Base-by-base conservation (phyloP, 768 basidiomycete genomes). In the Sutorius australiensis region DNA sequence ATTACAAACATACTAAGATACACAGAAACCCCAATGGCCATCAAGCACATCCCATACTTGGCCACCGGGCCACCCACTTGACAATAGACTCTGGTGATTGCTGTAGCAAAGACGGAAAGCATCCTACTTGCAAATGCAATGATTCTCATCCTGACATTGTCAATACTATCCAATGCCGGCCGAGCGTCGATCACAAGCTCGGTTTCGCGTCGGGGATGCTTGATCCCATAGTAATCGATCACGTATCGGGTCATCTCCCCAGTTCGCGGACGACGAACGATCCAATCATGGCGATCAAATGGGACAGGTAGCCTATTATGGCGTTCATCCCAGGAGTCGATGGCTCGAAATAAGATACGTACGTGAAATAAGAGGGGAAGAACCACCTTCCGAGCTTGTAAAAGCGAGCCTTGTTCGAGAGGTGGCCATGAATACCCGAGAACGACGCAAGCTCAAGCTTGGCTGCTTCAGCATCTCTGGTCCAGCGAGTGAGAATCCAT, bases 241-340 rank as follows among this genome's bases (percentile, higher is more conserved):
- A 53, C 55, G 24, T 57, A 57, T 28, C 55, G 40, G 3, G 27
- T 21, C n/a, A 17, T 38, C 44, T 30, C 36, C 4, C 56, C 47
- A 36, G 42, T 37, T 16, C 46, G 28, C 6, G 50, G 50, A 41
- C 50, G 57, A 14, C 50, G 50, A 28, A 58, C 30, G 17, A 58
- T 59, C 57, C 56, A 54, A 40, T 58, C 57, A 5, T 59, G 56
- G 36, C 56, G 50, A 45, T 58, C 56, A 4, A 58, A 58, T 5
- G 50, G 56, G 37, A 48, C 57, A 3, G 57, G 56, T 16, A 53
- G 33, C 14, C 56, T 58, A 19, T n/a, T 5, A 37, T 3, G 8
- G 4, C 6, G 2, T 24, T 41, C 16, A 16, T 9, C 27, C 4
- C 31, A 28, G 14, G 27, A 32, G 13, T 8, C 6, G 37, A 40